phyloP scores from a whole-genome alignment of 2,329 filamentous ascomycete genomes.

The Tetracladium maxilliforme region DNA sequence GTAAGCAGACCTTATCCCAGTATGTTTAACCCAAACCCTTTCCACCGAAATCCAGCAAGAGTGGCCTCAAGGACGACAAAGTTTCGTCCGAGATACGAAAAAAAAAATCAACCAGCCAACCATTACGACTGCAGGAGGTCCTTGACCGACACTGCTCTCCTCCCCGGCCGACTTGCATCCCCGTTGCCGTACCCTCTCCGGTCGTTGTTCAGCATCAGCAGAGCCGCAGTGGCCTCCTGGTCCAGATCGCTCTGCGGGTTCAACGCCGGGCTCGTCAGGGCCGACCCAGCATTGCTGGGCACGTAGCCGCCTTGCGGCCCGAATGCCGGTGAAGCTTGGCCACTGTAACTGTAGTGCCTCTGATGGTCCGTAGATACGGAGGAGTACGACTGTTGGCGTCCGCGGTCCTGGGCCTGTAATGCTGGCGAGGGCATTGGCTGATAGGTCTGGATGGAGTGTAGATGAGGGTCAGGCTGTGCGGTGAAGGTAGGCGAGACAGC shows the following conservation, averaged over 20 bases:
- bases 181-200: too few relatives aligned
- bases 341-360: conserved; percentile 32
- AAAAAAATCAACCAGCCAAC: too few relatives aligned
- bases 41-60: too few relatives aligned
- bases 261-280: conserved; percentile 42
- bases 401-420: conserved; percentile 30
- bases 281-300: conserved; percentile 26
- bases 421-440: conserved; percentile 20
- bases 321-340: conserved; percentile 40
- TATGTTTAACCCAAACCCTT: too few relatives aligned
- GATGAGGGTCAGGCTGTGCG: conserved; percentile 8
- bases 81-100: too few relatives aligned
- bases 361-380: conserved; percentile 26
- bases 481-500: conserved; percentile 31
- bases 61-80: too few relatives aligned
- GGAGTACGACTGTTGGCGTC: conserved; percentile 37
- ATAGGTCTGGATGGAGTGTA: conserved; percentile 3
- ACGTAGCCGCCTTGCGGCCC: conserved; percentile 24
- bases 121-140: too few relatives aligned
- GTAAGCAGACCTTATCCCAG: too few relatives aligned
- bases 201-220: conserved; percentile 79
- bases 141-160: too few relatives aligned
- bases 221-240: conserved; percentile 71
- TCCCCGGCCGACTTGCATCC: too few relatives aligned
- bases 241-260: conserved; percentile 41